Conservation (phyloP, 768 basidiomycete species). For the Wakefieldia striispora region DNA sequence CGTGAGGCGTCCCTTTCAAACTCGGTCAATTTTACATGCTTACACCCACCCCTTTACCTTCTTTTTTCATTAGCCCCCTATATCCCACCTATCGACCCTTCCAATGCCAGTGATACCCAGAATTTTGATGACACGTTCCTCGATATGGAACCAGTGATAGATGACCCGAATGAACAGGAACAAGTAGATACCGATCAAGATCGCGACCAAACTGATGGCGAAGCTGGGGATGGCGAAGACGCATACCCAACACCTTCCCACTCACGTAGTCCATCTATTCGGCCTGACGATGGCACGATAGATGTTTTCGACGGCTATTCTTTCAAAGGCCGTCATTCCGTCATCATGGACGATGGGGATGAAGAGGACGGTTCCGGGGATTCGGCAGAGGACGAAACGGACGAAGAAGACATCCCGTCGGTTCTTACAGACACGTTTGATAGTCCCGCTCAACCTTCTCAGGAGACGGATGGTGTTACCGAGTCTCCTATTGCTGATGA, state of each 20-base stretch:
- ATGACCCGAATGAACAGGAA: conserved; percentile 64
- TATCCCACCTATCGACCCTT: conserved; percentile 88
- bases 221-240: conserved; percentile 72
- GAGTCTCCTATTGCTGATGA: conserved; percentile 36
- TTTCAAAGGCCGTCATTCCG: conserved; percentile 83
- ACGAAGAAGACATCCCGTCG: conserved; percentile 37
- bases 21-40: conserved; percentile 5
- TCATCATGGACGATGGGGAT: conserved; percentile 71
- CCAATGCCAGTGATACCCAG: conserved; percentile 92
- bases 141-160: conserved; percentile 90
- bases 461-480: conserved; percentile 32
- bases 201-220: conserved; percentile 63
- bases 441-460: conserved; percentile 23
- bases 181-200: conserved; percentile 70
- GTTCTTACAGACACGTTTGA: conserved; percentile 19
- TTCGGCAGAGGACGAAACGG: conserved; percentile 33
- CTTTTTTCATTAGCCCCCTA: conserved; percentile 64
- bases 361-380: conserved; percentile 31
- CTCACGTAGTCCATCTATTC: conserved; percentile 73
- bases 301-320: conserved; percentile 95
- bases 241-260: conserved; percentile 78
- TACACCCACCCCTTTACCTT: conserved; percentile 12
- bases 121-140: conserved; percentile 98
- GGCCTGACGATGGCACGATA: conserved; percentile 42
- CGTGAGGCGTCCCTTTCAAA: conserved; percentile 47